A percentile compares a stretch with the other conserved stretches of the same genome.
These are phyloP conservation scores for Tanacetum coccineum DNA, from an alignment of 129 eudicot genomes.

Conservation along the genomic window DNA sequence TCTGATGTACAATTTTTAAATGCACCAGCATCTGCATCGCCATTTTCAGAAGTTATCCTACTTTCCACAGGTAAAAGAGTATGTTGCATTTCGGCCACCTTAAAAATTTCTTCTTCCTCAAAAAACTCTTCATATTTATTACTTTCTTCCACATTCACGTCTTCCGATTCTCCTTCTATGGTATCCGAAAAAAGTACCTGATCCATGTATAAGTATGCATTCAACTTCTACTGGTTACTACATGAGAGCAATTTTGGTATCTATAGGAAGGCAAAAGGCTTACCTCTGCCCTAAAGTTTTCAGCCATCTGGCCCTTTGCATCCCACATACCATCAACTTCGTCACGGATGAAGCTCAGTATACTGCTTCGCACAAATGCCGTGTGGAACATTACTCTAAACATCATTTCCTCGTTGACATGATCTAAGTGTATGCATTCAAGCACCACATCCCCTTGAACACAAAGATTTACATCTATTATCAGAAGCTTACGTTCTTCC, in stretches of 20 bases:
- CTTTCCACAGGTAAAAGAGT: neutral
- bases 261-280: constrained; percentile 11
- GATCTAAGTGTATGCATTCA: constrained; percentile 79
- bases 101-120: constrained; percentile 90
- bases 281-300: constrained; percentile 89
- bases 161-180: constrained; percentile 46
- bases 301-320: constrained; percentile 62
- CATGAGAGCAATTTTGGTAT: constrained; percentile 2
- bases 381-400: constrained; percentile 94
- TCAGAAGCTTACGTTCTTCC: constrained; percentile 79
- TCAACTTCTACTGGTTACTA: constrained; percentile 32
- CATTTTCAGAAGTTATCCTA: too few relatives aligned
- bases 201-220: constrained; percentile 36
- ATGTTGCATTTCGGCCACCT: constrained; percentile 49
- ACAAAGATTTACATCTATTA: constrained; percentile 63
- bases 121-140: constrained; percentile 87
- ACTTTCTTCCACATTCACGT: constrained; percentile 57
- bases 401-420: constrained; percentile 68
- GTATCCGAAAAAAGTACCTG: constrained; percentile 94
- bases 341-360: constrained; percentile 55
- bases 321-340: constrained; percentile 95
- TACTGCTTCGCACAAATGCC: constrained; percentile 62
- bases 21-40: constrained; percentile 38
- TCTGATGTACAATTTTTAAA: constrained; percentile 60
- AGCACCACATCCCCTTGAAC: constrained; percentile 92